Base-by-base conservation (phyloP, 225 moss, liverwort and hornwort species). In the Pleurozium schreberi region DNA sequence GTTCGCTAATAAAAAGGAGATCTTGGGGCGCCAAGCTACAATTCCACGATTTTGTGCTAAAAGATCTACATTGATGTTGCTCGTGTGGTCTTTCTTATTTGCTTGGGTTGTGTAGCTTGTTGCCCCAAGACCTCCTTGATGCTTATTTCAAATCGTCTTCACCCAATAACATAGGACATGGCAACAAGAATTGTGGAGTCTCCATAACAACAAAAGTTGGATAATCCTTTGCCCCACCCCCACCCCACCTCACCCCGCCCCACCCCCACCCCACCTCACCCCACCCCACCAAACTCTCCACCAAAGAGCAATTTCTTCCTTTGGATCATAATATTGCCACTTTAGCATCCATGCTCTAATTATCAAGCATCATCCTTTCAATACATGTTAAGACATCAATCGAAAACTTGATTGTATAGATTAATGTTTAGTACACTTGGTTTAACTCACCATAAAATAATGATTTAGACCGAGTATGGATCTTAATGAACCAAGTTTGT, bases 191-290 rank as follows among this genome's bases (percentile, higher is more conserved):
- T 77, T 36, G 14, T 14, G 1, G 2, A 78, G 38, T 2, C 5
- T 16, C 1, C 0, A 1, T 14, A 38, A 25, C 0, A 38, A 38
- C 4, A 53, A 38, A 25, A 23, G 23, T 77, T 52, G 14, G 14
- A 49, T 76, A 36, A 23, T 23, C 6, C 2, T n/a, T n/a, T n/a
- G n/a, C n/a, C n/a, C n/a, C n/a, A n/a, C n/a, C n/a, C n/a, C n/a
- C n/a, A n/a, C n/a, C n/a, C n/a, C n/a, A n/a, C n/a, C 2, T 2
- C 12, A 0, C 7, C 17, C 1, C 2, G 8, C 21, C 5, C 1
- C 38, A 38, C 25, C 1, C 2, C 4, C 12, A 0, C 7, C 17
- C 1, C 2, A 12, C 21, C 2, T 2, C 12, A 0, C 7, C 17
- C 1, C 2, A 12, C 21, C 5, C 1, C 38, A 38, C 25, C 1